These are phyloP conservation scores for Stygiomarasmius scandens DNA, from an alignment of 1,284 basidiomycete genomes.

Conservation along the genomic window DNA sequence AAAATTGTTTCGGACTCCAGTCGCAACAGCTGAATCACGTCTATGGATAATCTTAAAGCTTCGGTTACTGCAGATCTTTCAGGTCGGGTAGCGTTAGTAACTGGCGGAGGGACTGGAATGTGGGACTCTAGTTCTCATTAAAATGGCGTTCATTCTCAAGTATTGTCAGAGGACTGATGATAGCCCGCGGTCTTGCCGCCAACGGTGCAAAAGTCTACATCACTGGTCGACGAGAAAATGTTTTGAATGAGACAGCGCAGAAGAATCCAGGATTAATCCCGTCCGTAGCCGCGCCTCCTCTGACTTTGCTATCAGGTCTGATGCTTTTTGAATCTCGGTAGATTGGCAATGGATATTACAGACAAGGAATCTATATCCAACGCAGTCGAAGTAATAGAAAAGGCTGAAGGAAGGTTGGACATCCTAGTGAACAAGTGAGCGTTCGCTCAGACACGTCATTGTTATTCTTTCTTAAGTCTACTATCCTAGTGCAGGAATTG, in stretches of 20 bases:
- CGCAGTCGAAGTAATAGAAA: slow-evolving; percentile 26
- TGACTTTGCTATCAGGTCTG: no score
- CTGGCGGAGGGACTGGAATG: slow-evolving; percentile 29
- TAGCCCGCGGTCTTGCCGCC: slow-evolving; percentile 37
- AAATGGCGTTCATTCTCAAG: no score
- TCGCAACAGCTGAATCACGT: no score
- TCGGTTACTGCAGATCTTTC: not conserved
- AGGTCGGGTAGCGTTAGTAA: slow-evolving; percentile 13
- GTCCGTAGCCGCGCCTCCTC: not conserved
- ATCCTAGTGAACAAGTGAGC: slow-evolving; percentile 36
- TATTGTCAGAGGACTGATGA: slow-evolving; percentile 34
- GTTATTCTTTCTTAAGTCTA: no score
- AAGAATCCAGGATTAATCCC: not conserved
- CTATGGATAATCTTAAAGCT: not conserved
- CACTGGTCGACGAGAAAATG: slow-evolving; percentile 26
- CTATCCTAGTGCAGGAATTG: not conserved
- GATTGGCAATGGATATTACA: slow-evolving; percentile 13
- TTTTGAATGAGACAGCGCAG: slow-evolving; percentile 27
- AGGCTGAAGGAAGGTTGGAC: slow-evolving; percentile 32
- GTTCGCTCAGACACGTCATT: not conserved
- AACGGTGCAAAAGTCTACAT: slow-evolving; percentile 47
- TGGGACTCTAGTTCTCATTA: no score
- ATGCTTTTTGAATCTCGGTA: not conserved
- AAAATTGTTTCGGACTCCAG: no score
- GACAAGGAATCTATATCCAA: slow-evolving; percentile 22